Evolutionary conservation across 495 filamentous ascomycete genomes (phyloP), one percentile per base, ranked within the genome.

Genomic region (Aspergillus haitiensis): DNA sequence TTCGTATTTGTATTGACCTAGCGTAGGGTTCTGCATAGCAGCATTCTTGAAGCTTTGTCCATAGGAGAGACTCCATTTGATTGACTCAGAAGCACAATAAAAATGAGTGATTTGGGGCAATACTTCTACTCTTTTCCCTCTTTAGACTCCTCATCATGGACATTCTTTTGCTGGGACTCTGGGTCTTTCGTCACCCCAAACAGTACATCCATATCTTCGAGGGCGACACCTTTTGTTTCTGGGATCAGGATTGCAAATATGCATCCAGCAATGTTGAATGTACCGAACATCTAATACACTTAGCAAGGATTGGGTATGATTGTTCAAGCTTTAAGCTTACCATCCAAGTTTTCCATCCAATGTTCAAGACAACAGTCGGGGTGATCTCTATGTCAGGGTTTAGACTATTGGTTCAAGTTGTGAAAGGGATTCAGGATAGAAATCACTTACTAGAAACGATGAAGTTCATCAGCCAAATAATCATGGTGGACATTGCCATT

Each of bases 401-500:
- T 3, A 27, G 21, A 27, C 21, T 27, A 3, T 27, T 27, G 21
- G 21, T 27, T 27, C 21, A 27, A 27, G 21, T 27, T 27, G 21
- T 27, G 21, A 27, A 27, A 3, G 21, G 21, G 21, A 27, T 27
- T 27, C 3, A 85, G 58, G 72, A 82, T 45, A 88, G 88, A 69
- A 27, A 27, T 27, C 3, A 92, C 90, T 78, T 91, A 74, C 31
- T 82, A n/a, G 37, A 40, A 11, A 77, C 68, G n/a, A 75, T 71
- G 31, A 77, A 77, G 64, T 73, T 77, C 65, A 75, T 76, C 0
- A 76, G 68, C 75, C 75, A 77, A 40, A 76, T 72, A 0, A 65
- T 66, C 16, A 88, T 84, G 0, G 88, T 83, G 5, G 83, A 87
- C 27, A 86, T 67, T 3, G 86, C 82, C 3, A 91, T 87, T 60